Evolutionary conservation across 1,284 basidiomycete genomes (phyloP).

Genomic region (Trametes polyzona): DNA sequence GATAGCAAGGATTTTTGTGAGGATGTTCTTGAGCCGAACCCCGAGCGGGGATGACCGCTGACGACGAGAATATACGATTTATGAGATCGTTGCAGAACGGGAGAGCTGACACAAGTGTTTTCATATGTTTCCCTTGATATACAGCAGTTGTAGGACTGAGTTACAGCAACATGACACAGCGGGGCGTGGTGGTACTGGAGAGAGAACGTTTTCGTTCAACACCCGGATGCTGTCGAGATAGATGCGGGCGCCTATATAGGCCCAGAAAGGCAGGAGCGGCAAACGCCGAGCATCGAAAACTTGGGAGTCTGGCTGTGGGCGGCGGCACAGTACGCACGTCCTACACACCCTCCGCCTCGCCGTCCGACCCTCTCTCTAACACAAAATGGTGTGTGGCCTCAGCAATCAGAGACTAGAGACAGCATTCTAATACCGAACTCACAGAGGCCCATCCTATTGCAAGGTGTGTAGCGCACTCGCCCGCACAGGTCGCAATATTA

Average conservation of each 20-base stretch:
- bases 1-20: no score
- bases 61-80: no score
- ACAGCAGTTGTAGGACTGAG: background rate
- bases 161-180: background rate
- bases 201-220: background rate
- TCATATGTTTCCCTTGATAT: no score
- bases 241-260: background rate
- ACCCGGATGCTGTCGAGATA: no score
- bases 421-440: background rate
- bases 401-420: background rate
- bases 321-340: slow-evolving; percentile 3
- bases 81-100: no score
- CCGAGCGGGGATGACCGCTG: no score
- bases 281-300: slow-evolving; percentile 24
- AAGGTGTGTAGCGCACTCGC: slow-evolving; percentile 30
- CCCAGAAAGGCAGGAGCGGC: slow-evolving; percentile 3
- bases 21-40: no score
- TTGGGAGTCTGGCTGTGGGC: slow-evolving; percentile 7
- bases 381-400: slow-evolving; percentile 34
- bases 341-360: background rate
- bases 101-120: no score
- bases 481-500: background rate
- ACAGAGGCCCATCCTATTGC: slow-evolving; percentile 40
- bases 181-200: background rate
- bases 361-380: background rate